phyloP scores from a whole-genome alignment of 371 early-diverging fungal genomes.

The Mucor circinelloides region DNA sequence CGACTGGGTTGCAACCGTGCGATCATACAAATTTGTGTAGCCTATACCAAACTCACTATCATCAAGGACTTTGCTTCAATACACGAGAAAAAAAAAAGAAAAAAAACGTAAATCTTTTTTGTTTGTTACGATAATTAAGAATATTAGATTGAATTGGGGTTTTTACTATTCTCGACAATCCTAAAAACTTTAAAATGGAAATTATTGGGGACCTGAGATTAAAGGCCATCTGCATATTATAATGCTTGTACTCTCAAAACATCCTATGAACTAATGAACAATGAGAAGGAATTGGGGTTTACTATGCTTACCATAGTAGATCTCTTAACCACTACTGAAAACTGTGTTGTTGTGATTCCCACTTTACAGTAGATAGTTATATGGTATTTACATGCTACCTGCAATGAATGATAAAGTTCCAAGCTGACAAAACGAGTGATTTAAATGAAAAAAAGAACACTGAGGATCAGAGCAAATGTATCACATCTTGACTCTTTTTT shows the following conservation, averaged over 20 bases:
- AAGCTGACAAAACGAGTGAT: neutral
- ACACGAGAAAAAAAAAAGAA: no score
- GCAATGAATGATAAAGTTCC: no score
- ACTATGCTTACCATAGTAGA: neutral
- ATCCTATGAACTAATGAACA: neutral
- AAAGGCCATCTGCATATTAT: neutral
- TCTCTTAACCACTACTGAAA: neutral
- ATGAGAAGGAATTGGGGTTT: neutral
- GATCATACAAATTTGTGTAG: no score
- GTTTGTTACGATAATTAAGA: no score
- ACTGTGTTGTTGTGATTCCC: no score
- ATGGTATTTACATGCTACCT: no score
- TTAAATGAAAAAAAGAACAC: neutral
- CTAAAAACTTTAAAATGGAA: neutral
- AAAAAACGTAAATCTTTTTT: no score
- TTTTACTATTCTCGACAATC: neutral
- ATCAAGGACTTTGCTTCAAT: no score
- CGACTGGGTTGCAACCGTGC: no score
- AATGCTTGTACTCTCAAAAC: neutral
- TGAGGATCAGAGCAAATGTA: neutral
- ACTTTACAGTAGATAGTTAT: no score
- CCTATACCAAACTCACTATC: no score
- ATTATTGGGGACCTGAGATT: neutral
- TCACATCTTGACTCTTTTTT: neutral
- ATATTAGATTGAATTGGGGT: neutral